Evolutionary conservation across 306 rosid species (phyloP).

Genomic region (Rosa multiflora): DNA sequence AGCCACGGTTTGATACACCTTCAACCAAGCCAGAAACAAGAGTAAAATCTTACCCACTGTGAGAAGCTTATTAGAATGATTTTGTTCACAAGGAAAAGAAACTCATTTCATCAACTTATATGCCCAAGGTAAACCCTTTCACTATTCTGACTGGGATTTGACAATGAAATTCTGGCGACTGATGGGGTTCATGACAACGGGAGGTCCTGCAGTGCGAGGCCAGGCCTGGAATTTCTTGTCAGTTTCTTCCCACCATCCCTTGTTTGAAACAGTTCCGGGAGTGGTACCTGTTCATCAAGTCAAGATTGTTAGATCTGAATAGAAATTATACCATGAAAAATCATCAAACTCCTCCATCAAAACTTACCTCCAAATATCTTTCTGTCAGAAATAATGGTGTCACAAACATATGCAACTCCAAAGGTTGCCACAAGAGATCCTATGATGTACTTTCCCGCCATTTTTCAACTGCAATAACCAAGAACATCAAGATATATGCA

Average conservation of each 20-base stretch:
- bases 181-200: slow-evolving; percentile 47
- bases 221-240: slow-evolving; percentile 87
- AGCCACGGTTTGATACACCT: neutral
- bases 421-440: slow-evolving; percentile 35
- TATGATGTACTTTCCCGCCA: slow-evolving; percentile 51
- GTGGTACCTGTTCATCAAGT: slow-evolving; percentile 52
- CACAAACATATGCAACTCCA: slow-evolving; percentile 52
- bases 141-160: slow-evolving; percentile 23
- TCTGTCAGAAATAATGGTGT: slow-evolving; percentile 43
- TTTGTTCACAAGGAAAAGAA: neutral
- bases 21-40: neutral
- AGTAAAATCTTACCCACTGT: neutral
- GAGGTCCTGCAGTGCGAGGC: slow-evolving; percentile 75
- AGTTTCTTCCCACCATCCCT: slow-evolving; percentile 79
- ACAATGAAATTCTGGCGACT: slow-evolving; percentile 47
- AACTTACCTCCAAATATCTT: slow-evolving; percentile 75
- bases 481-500: neutral
- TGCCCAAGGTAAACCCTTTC: neutral
- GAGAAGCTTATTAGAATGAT: neutral
- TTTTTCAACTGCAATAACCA: slow-evolving; percentile 28
- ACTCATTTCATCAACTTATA: neutral
- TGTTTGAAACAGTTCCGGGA: slow-evolving; percentile 60
- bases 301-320: neutral
- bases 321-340: neutral
- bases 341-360: slow-evolving; percentile 27